Conservation (phyloP, 495 filamentous ascomycete species). For the Cladorrhinum samala region DNA sequence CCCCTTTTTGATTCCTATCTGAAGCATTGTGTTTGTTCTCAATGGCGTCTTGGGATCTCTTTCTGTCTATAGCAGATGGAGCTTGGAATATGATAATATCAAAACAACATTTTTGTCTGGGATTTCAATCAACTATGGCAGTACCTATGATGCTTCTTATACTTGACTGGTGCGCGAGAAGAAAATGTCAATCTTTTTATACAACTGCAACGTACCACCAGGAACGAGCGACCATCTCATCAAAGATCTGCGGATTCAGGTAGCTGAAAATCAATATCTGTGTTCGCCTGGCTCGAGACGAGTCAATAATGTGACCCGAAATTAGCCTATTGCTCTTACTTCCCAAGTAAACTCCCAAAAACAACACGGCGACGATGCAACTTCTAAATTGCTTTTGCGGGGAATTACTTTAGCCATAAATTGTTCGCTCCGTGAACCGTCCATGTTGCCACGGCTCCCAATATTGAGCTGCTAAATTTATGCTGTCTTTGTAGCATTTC, state of each 20-base stretch:
- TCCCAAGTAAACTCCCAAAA: no score
- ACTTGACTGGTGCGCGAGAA: not conserved
- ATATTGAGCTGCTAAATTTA: slow-evolving; percentile 12
- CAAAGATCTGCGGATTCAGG: not conserved
- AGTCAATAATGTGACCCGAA: not conserved
- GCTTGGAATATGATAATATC: no score
- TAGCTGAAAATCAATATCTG: not conserved
- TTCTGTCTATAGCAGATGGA: no score
- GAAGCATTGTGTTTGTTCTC: no score
- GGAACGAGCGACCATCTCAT: not conserved
- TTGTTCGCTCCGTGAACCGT: not conserved
- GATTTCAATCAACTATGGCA: no score
- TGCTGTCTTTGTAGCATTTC: not conserved
- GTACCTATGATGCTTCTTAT: no score
- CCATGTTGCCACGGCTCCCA: not conserved
- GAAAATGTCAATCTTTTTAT: not conserved
- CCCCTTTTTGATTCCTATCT: not conserved
- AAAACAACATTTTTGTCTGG: no score
- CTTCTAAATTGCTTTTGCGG: slow-evolving; percentile 8
- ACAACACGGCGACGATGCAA: not conserved
- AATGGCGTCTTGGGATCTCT: no score
- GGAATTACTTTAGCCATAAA: slow-evolving; percentile 12
- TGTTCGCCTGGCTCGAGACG: not conserved
- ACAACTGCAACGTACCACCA: slow-evolving; percentile 1
- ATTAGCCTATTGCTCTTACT: slow-evolving; percentile 7